Conservation (phyloP, 371 early-diverging fungal genomes). For the Capniomyces stellatus region DNA sequence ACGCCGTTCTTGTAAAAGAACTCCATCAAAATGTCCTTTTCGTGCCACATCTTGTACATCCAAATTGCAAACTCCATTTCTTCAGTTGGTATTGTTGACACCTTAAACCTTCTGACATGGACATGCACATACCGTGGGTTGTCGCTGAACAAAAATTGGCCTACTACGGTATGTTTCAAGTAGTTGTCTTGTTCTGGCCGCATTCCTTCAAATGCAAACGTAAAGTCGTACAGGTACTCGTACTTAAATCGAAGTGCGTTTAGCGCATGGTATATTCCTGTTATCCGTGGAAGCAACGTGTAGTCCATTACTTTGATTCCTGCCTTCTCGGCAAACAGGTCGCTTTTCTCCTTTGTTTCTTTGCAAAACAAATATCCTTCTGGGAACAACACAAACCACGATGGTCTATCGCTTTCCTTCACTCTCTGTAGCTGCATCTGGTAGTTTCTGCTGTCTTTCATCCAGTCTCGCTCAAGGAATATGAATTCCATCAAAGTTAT, state of each 20-base stretch:
- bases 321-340: slow-evolving; percentile 18
- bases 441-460: slow-evolving; percentile 41
- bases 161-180: not conserved
- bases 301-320: slow-evolving; percentile 7
- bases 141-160: not conserved
- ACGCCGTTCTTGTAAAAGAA: slow-evolving; percentile 52
- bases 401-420: slow-evolving; percentile 27
- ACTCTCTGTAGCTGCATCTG: slow-evolving; percentile 17
- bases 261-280: slow-evolving; percentile 48
- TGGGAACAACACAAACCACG: slow-evolving; percentile 81
- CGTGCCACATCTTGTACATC: slow-evolving; percentile 54
- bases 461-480: slow-evolving; percentile 63
- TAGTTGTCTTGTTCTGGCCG: slow-evolving; percentile 27
- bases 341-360: slow-evolving; percentile 18
- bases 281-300: slow-evolving; percentile 55
- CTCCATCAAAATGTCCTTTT: slow-evolving; percentile 71
- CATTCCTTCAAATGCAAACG: slow-evolving; percentile 70
- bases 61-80: slow-evolving; percentile 49
- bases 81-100: slow-evolving; percentile 39
- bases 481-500: slow-evolving; percentile 79
- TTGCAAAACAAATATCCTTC: slow-evolving; percentile 59
- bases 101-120: slow-evolving; percentile 45
- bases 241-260: slow-evolving; percentile 37
- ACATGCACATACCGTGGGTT: slow-evolving; percentile 26
- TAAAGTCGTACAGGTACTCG: slow-evolving; percentile 61